Base-by-base conservation (phyloP, 1,284 basidiomycete genomes). In the Apiotrichum domesticum region DNA sequence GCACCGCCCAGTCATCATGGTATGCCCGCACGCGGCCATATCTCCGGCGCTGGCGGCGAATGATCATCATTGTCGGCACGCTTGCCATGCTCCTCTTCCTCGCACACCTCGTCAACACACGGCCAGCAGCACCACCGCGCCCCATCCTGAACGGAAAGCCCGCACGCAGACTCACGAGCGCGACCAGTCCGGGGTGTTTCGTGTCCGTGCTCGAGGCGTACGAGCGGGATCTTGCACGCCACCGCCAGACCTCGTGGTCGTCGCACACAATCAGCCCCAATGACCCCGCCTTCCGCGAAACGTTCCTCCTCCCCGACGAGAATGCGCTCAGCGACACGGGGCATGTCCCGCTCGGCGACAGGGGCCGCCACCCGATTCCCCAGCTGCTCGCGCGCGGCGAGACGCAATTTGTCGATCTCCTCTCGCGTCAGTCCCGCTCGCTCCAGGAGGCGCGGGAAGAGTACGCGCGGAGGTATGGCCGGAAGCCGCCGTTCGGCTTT, bases 401-500 rank as follows among this genome's bases (percentile, higher is more conserved):
- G 68, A 75, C 76, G 47, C 77, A 80, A 54, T 94, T 85, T 72
- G 81, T 83, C 46, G 77, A 79, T 29, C 81, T 87, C 58, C 74
- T 94, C 10, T 78, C 76, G 1, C 78, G 80, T 46, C 92, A 95
- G 78, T 90, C 87, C 69, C 80, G 79, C 59, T 87, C 87, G 0
- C 78, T 95, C 9, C 75, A 75, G 14, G 83, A 82, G 32, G 90
- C 91, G 0, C 86, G 88, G 1, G 74, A 73, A 8, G 89, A 92
- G 72, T 96, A 96, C 75, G 82, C 79, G 63, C 75, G 81, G 54
- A 79, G 92, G 50, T 92, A 94, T 69, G 78, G 79, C 2, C 82
- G 86, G n/a, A 74, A 81, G 13, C 91, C 92, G 8, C 92, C 92
- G 0, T 82, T 80, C 56, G 92, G 90, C 0, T 95, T 95, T 65